A percentile compares a stretch with the other conserved stretches of the same genome.
These are phyloP conservation scores for Paecilomyces niveus DNA, from an alignment of 2,329 filamentous ascomycete genomes.

Conservation along the genomic window DNA sequence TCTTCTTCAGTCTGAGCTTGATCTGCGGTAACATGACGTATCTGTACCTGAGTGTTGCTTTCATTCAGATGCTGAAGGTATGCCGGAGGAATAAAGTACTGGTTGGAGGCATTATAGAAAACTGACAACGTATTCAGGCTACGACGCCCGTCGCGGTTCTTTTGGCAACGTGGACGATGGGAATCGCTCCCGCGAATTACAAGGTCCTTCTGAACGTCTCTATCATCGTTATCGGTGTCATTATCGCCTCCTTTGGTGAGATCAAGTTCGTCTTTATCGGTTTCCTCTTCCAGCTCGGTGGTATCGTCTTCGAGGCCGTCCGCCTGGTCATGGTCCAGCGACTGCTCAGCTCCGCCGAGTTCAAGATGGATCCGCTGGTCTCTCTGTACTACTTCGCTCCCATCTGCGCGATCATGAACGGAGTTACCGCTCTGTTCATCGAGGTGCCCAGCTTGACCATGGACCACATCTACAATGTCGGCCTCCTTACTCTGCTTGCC, in stretches of 20 bases:
- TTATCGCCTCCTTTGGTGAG: constrained; percentile 91
- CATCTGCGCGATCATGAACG: constrained; percentile 75
- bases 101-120: background rate
- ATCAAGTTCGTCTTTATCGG: constrained; percentile 71
- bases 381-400: constrained; percentile 87
- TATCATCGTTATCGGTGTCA: constrained; percentile 86
- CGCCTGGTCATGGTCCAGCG: constrained; percentile 81
- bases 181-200: constrained; percentile 74
- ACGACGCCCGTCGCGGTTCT: constrained; percentile 93
- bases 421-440: constrained; percentile 60
- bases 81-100: constrained; percentile 33
- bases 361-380: constrained; percentile 84
- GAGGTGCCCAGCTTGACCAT: constrained; percentile 62
- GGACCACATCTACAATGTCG: constrained; percentile 59
- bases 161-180: constrained; percentile 79
- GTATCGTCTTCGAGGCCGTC: constrained; percentile 73
- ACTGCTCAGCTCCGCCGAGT: constrained; percentile 67
- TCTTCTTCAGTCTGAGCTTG: constrained; percentile 93
- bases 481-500: constrained; percentile 57
- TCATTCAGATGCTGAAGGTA: constrained; percentile 99
- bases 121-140: constrained; percentile 50
- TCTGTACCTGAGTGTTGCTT: constrained; percentile 88
- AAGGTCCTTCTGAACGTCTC: constrained; percentile 89
- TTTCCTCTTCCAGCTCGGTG: constrained; percentile 64
- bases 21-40: constrained; percentile 97